Conservation (phyloP, 306 rosid genomes). For the Dalbergia oliveri region DNA sequence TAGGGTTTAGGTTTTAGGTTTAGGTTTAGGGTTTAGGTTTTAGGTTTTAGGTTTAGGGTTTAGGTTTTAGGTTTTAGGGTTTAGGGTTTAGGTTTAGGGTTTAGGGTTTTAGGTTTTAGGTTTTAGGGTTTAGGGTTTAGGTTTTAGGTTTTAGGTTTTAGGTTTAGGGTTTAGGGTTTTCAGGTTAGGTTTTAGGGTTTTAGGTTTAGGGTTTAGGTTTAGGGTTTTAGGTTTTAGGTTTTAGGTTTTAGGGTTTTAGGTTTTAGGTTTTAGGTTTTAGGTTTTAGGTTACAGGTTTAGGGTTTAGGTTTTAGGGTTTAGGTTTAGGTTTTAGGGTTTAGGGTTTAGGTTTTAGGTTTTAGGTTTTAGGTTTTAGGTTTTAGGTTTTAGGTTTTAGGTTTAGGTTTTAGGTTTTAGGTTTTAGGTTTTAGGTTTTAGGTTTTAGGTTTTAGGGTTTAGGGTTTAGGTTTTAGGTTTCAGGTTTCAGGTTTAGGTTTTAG, state of each 20-base stretch:
- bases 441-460: conserved; percentile 40
- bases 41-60: too few species aligned
- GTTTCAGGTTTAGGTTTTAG: conserved; percentile 39
- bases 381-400: conserved; percentile 37
- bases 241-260: conserved; percentile 21
- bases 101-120: not conserved
- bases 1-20: conserved; percentile 6
- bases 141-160: not conserved
- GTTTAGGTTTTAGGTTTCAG: conserved; percentile 41
- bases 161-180: not conserved
- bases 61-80: not conserved
- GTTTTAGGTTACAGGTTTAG: too few species aligned
- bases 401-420: conserved; percentile 36
- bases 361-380: conserved; percentile 36
- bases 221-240: conserved; percentile 35
- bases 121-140: not conserved
- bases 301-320: conserved; percentile 30
- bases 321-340: conserved; percentile 27
- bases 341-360: conserved; percentile 34
- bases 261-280: conserved; percentile 20
- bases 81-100: not conserved
- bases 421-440: conserved; percentile 41
- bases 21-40: not conserved
- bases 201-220: not conserved
- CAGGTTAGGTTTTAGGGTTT: not conserved